phyloP scores from a whole-genome alignment of 2,329 filamentous ascomycete species.

The Westerdykella ornata region DNA sequence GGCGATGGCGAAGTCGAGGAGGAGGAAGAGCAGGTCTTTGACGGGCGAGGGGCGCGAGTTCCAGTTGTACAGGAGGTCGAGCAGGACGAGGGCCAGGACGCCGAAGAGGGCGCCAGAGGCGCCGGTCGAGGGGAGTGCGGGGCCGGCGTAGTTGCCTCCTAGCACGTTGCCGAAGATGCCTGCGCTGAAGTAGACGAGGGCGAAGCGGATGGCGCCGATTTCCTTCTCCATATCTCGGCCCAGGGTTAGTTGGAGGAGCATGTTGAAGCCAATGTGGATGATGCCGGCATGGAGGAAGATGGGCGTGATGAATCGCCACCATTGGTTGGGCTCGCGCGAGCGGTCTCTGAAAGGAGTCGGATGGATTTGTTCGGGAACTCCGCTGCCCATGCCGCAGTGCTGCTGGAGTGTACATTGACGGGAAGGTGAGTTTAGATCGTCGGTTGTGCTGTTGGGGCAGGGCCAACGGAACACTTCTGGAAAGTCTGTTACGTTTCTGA shows the following conservation, averaged over 20 bases:
- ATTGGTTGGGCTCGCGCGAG: slow-evolving; percentile 73
- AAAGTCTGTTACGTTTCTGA: slow-evolving; percentile 56
- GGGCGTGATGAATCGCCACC: slow-evolving; percentile 91
- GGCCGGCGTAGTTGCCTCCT: slow-evolving; percentile 85
- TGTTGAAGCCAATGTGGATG: slow-evolving; percentile 92
- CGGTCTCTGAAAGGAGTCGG: slow-evolving; percentile 47
- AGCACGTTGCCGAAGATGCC: slow-evolving; percentile 96
- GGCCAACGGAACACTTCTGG: slow-evolving; percentile 54
- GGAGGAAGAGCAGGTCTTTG: slow-evolving; percentile 80
- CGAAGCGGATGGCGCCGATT: slow-evolving; percentile 82
- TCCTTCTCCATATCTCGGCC: slow-evolving; percentile 87
- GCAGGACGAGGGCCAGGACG: slow-evolving; percentile 76
- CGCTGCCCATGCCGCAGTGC: slow-evolving; percentile 73
- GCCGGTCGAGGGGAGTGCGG: slow-evolving; percentile 71
- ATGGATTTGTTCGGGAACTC: slow-evolving; percentile 59
- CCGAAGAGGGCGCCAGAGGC: slow-evolving; percentile 89
- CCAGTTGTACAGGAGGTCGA: slow-evolving; percentile 94
- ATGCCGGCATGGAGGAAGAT: slow-evolving; percentile 94
- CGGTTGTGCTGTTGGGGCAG: slow-evolving; percentile 68
- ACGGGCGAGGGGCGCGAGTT: slow-evolving; percentile 65
- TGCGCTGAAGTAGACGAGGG: slow-evolving; percentile 79
- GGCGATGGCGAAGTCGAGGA: slow-evolving; percentile 78
- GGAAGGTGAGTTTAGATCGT: slow-evolving; percentile 46
- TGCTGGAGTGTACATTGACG: slow-evolving; percentile 66
- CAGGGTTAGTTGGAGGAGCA: slow-evolving; percentile 83